Evolutionary conservation across 179 eudicot species (phyloP).

Genomic region (Amaranthus tricolor): DNA sequence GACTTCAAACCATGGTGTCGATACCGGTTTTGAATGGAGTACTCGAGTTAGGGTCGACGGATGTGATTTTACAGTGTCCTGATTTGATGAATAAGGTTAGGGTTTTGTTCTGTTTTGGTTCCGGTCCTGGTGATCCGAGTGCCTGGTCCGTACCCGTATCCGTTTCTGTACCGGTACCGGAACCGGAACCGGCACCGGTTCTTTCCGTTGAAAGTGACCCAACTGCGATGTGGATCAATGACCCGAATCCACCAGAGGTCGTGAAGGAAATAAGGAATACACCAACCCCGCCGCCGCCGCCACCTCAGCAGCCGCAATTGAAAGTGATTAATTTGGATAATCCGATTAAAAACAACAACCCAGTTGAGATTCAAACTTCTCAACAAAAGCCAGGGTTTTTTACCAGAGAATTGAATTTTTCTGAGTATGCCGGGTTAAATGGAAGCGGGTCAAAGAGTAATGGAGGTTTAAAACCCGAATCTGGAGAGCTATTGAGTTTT

Average conservation of each 20-base stretch:
- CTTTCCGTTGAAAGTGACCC: constrained; percentile 51
- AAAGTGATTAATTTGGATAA: constrained; percentile 25
- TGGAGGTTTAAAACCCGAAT: constrained; percentile 54
- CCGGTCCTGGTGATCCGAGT: background rate
- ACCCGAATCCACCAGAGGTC: constrained; percentile 36
- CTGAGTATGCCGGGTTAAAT: constrained; percentile 44
- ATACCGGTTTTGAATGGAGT: constrained; percentile 69
- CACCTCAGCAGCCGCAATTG: background rate
- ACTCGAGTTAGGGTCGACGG: constrained; percentile 84
- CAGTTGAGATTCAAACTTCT: constrained; percentile 23
- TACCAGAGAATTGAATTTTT: constrained; percentile 57
- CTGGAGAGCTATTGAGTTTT: constrained; percentile 67
- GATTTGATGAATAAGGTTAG: constrained; percentile 62
- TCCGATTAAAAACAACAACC: constrained; percentile 19
- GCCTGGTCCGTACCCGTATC: background rate
- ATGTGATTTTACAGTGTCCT: constrained; percentile 47
- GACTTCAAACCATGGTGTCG: constrained; percentile 71
- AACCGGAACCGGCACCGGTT: background rate
- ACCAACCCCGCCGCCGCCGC: background rate
- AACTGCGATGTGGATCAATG: constrained; percentile 61
- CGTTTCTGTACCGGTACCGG: background rate
- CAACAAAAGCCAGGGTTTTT: constrained; percentile 31
- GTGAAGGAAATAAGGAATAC: background rate
- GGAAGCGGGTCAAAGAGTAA: constrained; percentile 26
- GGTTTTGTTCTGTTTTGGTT: constrained; percentile 44